Evolutionary conservation across 2,329 filamentous ascomycete genomes (phyloP), one percentile per base, ranked within the genome.

Genomic region (Trichophyton benhamiae): DNA sequence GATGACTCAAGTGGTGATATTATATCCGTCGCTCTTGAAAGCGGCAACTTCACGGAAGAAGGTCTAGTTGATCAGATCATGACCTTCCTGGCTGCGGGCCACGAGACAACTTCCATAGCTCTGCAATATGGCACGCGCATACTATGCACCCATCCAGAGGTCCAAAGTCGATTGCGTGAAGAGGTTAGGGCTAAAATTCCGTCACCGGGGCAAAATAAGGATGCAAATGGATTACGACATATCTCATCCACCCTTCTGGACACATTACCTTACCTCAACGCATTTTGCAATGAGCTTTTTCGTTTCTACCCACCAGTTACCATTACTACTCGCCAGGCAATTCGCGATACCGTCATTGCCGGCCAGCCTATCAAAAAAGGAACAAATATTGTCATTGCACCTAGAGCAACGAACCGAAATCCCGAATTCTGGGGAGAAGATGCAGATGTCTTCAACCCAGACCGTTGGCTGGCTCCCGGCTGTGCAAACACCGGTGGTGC

Each of bases 21-120:
- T 62, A 78, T 95, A 38, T 89, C 87, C 0, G 87, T 92, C 0
- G 90, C 90, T 15, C 77, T 95, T 57, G 82, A 86, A 70, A 89
- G 85, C 44, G 88, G 87, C 55, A 83, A 79, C 4, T 94, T 95
- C 74, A 82, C 76, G 11, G 88, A 94, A 64, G 87, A 90, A 57
- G 84, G 89, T 63, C 82, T 95, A n/a, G 83, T 90, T 41, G 87
- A 94, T 71, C 90, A 95, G 74, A 82, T 94, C 70, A 94, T 95
- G 88, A 95, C 89, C 0, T 94, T 95, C 76, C 82, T 95, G 3
- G 87, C 87, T 0, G 90, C 90, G 0, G 87, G 86, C 22, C 89
- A 92, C 72, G 88, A 92, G 74, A 92, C 89, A 0, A 91, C 88
- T 0, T 84, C 89, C 0, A 82, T 85, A 0, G 81, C 88, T 17